Evolutionary conservation across 2,329 filamentous ascomycete genomes (phyloP).

Genomic region (Escovopsis sp.): DNA sequence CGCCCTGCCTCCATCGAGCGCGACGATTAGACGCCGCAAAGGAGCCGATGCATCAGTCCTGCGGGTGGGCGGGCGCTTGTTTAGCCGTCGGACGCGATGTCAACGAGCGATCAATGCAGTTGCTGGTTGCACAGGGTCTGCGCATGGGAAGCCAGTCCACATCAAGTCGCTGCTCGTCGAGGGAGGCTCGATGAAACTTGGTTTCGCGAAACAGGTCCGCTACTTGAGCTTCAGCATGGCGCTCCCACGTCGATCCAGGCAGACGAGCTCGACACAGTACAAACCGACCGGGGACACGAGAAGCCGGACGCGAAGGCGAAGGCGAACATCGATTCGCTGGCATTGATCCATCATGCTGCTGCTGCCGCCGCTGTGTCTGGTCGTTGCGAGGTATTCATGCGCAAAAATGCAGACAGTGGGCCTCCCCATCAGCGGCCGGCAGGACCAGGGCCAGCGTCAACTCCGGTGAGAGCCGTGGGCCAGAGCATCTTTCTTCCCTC

Average conservation of each 20-base stretch:
- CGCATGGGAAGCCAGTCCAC: too few relatives aligned
- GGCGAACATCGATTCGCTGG: background rate
- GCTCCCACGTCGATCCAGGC: too few relatives aligned
- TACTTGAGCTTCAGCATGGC: too few relatives aligned
- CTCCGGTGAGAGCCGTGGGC: slow-evolving; percentile 7
- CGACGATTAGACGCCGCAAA: background rate
- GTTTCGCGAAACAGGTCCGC: too few relatives aligned
- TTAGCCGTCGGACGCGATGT: slow-evolving; percentile 3
- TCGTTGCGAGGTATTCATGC: background rate
- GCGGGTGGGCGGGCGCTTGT: slow-evolving; percentile 5
- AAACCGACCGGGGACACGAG: background rate
- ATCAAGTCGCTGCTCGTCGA: too few relatives aligned
- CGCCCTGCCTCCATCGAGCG: background rate
- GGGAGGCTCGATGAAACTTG: too few relatives aligned
- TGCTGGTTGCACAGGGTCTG: too few relatives aligned
- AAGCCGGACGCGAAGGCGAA: background rate
- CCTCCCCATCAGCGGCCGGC: background rate
- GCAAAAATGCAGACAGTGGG: background rate
- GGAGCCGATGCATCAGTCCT: slow-evolving; percentile 1
- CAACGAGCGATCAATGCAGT: background rate
- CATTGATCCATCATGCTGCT: background rate
- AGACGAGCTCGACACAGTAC: too few relatives aligned
- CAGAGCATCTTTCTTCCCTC: slow-evolving; percentile 1
- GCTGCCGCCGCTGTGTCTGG: background rate
- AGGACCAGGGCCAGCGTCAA: slow-evolving; percentile 1